These are phyloP conservation scores for Cadophora sp. DNA, from an alignment of 2,329 filamentous ascomycete species.

Conservation along the genomic window DNA sequence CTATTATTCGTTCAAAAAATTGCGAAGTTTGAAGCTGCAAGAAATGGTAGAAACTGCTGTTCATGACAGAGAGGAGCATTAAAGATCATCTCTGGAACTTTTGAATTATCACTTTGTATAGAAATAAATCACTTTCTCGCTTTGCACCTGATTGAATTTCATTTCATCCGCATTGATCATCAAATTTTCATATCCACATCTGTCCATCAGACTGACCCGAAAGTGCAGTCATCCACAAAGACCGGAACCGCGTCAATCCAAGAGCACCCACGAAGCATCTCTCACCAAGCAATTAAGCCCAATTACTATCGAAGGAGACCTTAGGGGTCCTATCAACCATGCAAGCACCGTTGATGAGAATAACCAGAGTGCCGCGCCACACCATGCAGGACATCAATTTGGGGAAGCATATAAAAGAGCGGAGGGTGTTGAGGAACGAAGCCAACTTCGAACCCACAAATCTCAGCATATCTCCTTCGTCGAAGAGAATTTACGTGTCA, in stretches of 20 bases:
- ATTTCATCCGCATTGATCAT: not conserved
- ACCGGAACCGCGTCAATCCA: not conserved
- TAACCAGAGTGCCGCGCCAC: not conserved
- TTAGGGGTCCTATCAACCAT: conserved; percentile 11
- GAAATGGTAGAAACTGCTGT: too few species aligned
- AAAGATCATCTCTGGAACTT: not conserved
- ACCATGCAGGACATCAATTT: not conserved
- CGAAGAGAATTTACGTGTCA: not conserved
- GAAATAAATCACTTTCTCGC: too few species aligned
- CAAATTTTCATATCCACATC: not conserved
- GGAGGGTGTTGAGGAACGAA: not conserved
- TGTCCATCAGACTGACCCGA: conserved; percentile 9
- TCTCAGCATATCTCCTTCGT: not conserved
- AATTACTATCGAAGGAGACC: conserved; percentile 2
- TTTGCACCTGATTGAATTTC: not conserved
- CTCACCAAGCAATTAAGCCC: not conserved
- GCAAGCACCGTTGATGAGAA: conserved; percentile 2
- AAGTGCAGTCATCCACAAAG: conserved; percentile 9
- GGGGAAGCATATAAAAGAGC: not conserved
- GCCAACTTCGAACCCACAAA: not conserved
- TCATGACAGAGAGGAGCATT: too few species aligned
- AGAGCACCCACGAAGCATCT: conserved; percentile 7
- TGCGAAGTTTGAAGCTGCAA: too few species aligned
- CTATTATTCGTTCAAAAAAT: too few species aligned
- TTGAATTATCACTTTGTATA: not conserved